A percentile compares a stretch with the other conserved stretches of the same genome.
phyloP scores from a whole-genome alignment of 2,329 filamentous ascomycete genomes.

The Podosphaera fusca region DNA sequence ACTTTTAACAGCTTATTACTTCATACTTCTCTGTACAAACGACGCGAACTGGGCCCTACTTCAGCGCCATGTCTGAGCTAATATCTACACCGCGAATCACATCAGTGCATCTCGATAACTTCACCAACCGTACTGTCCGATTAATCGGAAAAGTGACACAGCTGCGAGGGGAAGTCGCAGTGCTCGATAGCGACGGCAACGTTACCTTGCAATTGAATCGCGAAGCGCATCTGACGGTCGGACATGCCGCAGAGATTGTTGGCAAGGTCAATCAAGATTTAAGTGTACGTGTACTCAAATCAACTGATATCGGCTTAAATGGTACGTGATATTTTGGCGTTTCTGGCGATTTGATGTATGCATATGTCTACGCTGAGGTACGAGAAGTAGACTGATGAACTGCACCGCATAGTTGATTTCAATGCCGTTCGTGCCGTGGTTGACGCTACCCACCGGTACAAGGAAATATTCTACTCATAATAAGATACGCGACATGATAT shows the following conservation, averaged over 20 bases:
- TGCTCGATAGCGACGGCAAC: slow-evolving; percentile 57
- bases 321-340: slow-evolving; percentile 27
- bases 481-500: too few species aligned
- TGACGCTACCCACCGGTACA: slow-evolving; percentile 62
- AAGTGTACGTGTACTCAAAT: slow-evolving; percentile 44
- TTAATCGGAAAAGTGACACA: slow-evolving; percentile 68
- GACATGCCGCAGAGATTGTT: slow-evolving; percentile 53
- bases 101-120: slow-evolving; percentile 54
- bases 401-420: slow-evolving; percentile 35
- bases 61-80: slow-evolving; percentile 39
- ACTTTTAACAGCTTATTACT: too few species aligned
- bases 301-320: slow-evolving; percentile 46
- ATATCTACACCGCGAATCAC: slow-evolving; percentile 61
- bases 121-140: slow-evolving; percentile 53
- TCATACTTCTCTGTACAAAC: too few species aligned
- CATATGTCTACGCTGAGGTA: not conserved
- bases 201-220: slow-evolving; percentile 54
- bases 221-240: slow-evolving; percentile 44
- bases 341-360: too few species aligned
- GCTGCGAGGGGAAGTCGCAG: slow-evolving; percentile 57
- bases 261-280: slow-evolving; percentile 59
- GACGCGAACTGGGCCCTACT: not conserved
- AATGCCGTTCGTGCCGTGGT: slow-evolving; percentile 56
- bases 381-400: not conserved
- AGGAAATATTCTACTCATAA: slow-evolving; percentile 46